Percentiles rank a stretch among this genome's conserved stretches.
Evolutionary conservation across 1,284 basidiomycete genomes (phyloP).

Genomic region (Microbotryum saponariae): DNA sequence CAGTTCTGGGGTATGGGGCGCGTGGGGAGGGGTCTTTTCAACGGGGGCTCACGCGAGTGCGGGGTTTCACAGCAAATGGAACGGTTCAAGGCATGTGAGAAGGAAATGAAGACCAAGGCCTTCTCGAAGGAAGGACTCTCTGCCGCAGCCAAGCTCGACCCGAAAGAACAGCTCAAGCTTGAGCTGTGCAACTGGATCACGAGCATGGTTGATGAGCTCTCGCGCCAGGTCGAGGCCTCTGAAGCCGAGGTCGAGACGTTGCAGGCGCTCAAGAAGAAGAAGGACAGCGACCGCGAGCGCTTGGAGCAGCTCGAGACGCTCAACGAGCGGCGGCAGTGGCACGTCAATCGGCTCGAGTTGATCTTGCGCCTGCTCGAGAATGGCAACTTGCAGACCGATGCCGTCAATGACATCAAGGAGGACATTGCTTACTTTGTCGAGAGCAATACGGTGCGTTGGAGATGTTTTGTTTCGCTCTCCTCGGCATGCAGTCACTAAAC

Average conservation of each 20-base stretch:
- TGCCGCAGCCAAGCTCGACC: conserved; percentile 87
- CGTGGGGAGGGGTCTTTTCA: neutral
- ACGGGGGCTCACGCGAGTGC: neutral
- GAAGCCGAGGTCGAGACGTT: conserved; percentile 94
- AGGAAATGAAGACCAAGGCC: conserved; percentile 99
- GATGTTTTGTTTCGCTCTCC: conserved; percentile 8
- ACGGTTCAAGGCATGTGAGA: conserved; percentile 99
- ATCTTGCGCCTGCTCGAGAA: conserved; percentile 91
- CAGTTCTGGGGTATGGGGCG: conserved; percentile 43
- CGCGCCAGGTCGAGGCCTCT: conserved; percentile 83
- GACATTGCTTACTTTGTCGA: conserved; percentile 97
- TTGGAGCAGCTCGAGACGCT: conserved; percentile 74
- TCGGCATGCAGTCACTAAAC: neutral
- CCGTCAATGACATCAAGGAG: conserved; percentile 76
- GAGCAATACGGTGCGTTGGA: conserved; percentile 71
- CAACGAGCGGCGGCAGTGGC: conserved; percentile 94
- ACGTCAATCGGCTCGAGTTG: conserved; percentile 85
- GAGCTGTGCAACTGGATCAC: conserved; percentile 84
- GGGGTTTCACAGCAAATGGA: conserved; percentile 91
- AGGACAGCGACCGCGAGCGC: conserved; percentile 62
- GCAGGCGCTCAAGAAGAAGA: conserved; percentile 76
- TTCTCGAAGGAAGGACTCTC: conserved; percentile 98
- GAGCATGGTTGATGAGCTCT: conserved; percentile 79
- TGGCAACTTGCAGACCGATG: conserved; percentile 75
- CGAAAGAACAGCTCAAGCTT: conserved; percentile 91